Base-by-base conservation (phyloP, 257 asterid species). In the Eustoma russellianum region DNA sequence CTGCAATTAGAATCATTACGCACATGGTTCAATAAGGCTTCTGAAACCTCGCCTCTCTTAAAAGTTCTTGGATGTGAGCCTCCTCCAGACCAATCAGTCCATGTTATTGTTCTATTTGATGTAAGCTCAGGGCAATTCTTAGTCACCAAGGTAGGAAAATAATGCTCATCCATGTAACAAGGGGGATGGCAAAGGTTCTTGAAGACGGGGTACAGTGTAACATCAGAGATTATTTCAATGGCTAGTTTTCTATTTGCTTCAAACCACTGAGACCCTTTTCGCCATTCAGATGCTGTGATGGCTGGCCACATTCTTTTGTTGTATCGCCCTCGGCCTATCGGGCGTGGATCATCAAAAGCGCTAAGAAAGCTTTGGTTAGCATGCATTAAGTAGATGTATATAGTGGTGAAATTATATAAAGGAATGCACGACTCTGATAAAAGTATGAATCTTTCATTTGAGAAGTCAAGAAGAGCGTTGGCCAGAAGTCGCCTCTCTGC, bases 91-190 rank as follows among this genome's bases (percentile, higher is more conserved):
- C 96, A 87, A 61, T 87, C 96, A 3, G 79, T 66, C 96, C 94
- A 87, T 1, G 89, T 83, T 54, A 87, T 41, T 17, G 81, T 75
- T 75, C 70, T 46, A 46, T 70, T 87, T 15, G 89, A 73, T 2
- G 92, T 79, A 46, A 77, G 52, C 35, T 67, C 43, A 3, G 82
- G 80, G 50, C 79, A 77, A n/a, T 68, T 56, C 68, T 77, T 83
- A 10, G 77, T 75, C 48, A 76, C 94, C 40, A 87, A 49, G 0
- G 94, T 87, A 51, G 96, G 87, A 66, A 87, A 70, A 48, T 87
- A 87, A 46, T 87, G 96, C 47, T 87, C 94, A 46, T 87, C 96
- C 93, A 82, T 76, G 53, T 87, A 87, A 68, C 94, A 87, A 16
- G 94, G 96, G 17, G 90, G 90, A 77, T 45, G 2, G 67, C 96